These are phyloP conservation scores for Coniochaeta sp. DNA, from an alignment of 2,329 filamentous ascomycete genomes.

Conservation along the genomic window DNA sequence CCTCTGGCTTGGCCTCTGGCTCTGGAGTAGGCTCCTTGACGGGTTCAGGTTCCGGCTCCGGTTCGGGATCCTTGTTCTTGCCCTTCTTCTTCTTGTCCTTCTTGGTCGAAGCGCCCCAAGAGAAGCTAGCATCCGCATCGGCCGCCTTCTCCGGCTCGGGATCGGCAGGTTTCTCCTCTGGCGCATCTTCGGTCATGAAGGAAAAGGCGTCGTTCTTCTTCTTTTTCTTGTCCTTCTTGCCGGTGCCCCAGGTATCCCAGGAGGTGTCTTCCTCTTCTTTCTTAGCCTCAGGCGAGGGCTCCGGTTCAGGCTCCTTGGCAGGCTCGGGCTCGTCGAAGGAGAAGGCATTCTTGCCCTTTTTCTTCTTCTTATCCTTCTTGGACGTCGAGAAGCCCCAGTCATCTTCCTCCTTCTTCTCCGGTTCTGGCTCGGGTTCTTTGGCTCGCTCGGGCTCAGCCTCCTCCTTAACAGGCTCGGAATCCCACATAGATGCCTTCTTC, in stretches of 20 bases:
- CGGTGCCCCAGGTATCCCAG: constrained; percentile 15
- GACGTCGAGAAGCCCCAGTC: constrained; percentile 20
- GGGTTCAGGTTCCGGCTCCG: constrained; percentile 24
- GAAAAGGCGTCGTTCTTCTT: constrained; percentile 21
- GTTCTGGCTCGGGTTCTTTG: constrained; percentile 25
- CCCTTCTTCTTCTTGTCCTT: constrained; percentile 20
- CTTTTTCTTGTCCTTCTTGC: constrained; percentile 32
- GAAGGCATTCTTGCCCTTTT: constrained; percentile 5
- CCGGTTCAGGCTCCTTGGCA: constrained; percentile 5
- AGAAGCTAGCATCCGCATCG: constrained; percentile 15
- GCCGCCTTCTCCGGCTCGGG: constrained; percentile 19
- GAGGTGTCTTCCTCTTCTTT: constrained; percentile 18
- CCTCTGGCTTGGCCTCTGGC: constrained; percentile 16
- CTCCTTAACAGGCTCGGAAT: constrained; percentile 13
- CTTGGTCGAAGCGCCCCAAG: constrained; percentile 22
- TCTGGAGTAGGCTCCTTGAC: constrained; percentile 35
- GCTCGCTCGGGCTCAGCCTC: constrained; percentile 8
- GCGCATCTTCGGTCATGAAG: neutral
- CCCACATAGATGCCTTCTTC: constrained; percentile 26
- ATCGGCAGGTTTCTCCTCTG: constrained; percentile 15
- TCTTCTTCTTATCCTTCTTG: constrained; percentile 17
- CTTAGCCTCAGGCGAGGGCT: constrained; percentile 20
- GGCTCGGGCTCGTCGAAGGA: constrained; percentile 8
- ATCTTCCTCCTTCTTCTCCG: constrained; percentile 24
- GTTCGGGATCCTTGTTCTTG: too few relatives aligned